Conservation (phyloP, 768 basidiomycete genomes). For the Panaeolus cyanescens region DNA sequence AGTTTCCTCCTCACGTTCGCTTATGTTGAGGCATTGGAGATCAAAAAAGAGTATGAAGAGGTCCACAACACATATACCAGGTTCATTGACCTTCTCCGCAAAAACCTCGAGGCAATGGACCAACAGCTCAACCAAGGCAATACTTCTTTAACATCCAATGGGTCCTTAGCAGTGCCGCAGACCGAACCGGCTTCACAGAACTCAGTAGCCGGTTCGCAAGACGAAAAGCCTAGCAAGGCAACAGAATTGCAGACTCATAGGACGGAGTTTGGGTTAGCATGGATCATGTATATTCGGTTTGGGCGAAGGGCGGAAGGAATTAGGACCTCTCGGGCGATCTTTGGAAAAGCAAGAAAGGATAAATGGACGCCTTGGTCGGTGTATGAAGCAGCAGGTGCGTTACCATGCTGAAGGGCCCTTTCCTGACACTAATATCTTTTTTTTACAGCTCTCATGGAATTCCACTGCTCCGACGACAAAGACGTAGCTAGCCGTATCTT, state of each 20-base stretch:
- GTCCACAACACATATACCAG: constrained; percentile 74
- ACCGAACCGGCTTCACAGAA: constrained; percentile 37
- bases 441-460: constrained; percentile 85
- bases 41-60: constrained; percentile 56
- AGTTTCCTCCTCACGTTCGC: constrained; percentile 94
- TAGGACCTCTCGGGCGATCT: constrained; percentile 74
- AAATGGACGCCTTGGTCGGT: constrained; percentile 88
- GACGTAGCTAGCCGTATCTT: constrained; percentile 88
- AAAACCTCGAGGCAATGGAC: constrained; percentile 64
- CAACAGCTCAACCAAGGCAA: constrained; percentile 38
- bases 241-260: constrained; percentile 60
- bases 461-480: constrained; percentile 81
- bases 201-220: constrained; percentile 46
- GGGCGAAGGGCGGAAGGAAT: constrained; percentile 86
- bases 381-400: constrained; percentile 85
- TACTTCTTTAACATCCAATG: constrained; percentile 24
- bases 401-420: background rate
- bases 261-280: constrained; percentile 76
- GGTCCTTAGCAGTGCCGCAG: background rate
- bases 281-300: constrained; percentile 94
- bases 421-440: constrained; percentile 1
- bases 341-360: constrained; percentile 78
- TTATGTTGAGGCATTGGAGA: constrained; percentile 74
- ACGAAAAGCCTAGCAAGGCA: constrained; percentile 52
- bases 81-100: constrained; percentile 67